These are phyloP conservation scores for Baorangia bicolor DNA, from an alignment of 768 basidiomycete species.

Conservation along the genomic window DNA sequence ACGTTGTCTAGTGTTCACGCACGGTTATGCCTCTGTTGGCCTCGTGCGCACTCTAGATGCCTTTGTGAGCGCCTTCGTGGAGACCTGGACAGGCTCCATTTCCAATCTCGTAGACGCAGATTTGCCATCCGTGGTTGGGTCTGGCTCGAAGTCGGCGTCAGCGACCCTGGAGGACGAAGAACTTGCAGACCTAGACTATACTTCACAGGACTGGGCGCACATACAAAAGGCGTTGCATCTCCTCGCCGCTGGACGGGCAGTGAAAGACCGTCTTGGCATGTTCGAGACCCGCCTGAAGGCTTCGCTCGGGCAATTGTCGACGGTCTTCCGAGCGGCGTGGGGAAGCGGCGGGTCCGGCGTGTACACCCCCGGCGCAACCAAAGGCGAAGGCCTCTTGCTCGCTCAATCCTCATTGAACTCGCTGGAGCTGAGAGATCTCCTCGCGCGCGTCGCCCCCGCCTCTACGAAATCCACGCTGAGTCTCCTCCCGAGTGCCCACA, in stretches of 20 bases:
- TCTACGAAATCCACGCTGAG: slow-evolving; percentile 21
- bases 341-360: slow-evolving; percentile 50
- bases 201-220: slow-evolving; percentile 82
- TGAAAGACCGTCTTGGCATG: slow-evolving; percentile 61
- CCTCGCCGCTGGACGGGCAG: slow-evolving; percentile 73
- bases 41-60: slow-evolving; percentile 74
- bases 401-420: slow-evolving; percentile 86
- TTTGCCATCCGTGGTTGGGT: slow-evolving; percentile 30
- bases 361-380: slow-evolving; percentile 56
- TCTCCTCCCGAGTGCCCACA: slow-evolving; percentile 54
- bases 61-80: slow-evolving; percentile 69
- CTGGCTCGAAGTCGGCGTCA: slow-evolving; percentile 32
- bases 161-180: slow-evolving; percentile 47
- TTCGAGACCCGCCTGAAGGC: slow-evolving; percentile 74
- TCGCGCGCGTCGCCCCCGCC: slow-evolving; percentile 19
- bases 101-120: slow-evolving; percentile 35
- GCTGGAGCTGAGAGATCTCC: slow-evolving; percentile 55
- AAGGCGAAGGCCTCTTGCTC: slow-evolving; percentile 71
- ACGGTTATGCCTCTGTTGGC: slow-evolving; percentile 81
- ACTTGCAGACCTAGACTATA: slow-evolving; percentile 81
- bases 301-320: slow-evolving; percentile 57
- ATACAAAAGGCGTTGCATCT: slow-evolving; percentile 84
- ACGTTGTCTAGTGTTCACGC: no score
- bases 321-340: slow-evolving; percentile 55
- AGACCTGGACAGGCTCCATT: slow-evolving; percentile 56